These are phyloP conservation scores for Yamadazyma taylorii DNA, from an alignment of 1,139 yeast species.

Conservation along the genomic window DNA sequence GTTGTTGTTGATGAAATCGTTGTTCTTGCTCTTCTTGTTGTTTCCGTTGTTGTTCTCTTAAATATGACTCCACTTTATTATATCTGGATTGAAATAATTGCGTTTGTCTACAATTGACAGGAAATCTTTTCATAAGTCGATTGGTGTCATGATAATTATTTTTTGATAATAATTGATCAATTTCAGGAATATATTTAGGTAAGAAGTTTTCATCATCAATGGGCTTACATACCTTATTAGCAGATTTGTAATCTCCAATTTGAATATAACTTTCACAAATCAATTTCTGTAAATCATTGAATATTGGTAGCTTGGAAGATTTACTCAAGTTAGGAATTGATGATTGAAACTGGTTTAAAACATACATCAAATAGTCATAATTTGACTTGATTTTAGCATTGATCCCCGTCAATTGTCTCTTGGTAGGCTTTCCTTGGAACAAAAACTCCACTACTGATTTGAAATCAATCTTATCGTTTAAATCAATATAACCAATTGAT, in stretches of 20 bases:
- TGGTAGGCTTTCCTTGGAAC: conserved; percentile 32
- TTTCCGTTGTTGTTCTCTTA: conserved; percentile 34
- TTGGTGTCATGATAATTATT: conserved; percentile 48
- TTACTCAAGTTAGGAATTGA: conserved; percentile 7
- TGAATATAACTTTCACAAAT: conserved; percentile 50
- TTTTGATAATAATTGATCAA: conserved; percentile 40
- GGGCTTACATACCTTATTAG: conserved; percentile 34
- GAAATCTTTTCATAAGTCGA: conserved; percentile 28
- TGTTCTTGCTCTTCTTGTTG: conserved; percentile 48
- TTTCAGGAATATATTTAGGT: conserved; percentile 46
- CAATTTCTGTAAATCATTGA: conserved; percentile 36
- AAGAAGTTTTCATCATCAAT: conserved; percentile 35
- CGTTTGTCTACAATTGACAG: conserved; percentile 40
- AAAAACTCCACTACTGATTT: conserved; percentile 24
- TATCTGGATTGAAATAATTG: conserved; percentile 33
- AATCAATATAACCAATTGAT: conserved; percentile 17
- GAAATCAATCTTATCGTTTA: conserved; percentile 28
- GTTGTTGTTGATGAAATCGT: conserved; percentile 53
- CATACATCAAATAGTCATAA: conserved; percentile 33
- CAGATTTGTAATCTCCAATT: conserved; percentile 27
- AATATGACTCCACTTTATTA: conserved; percentile 23
- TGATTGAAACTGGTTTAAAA: conserved; percentile 19
- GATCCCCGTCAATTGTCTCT: conserved; percentile 26
- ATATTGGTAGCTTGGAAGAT: conserved; percentile 16
- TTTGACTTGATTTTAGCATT: conserved; percentile 27